Percentiles rank a stretch among this genome's conserved stretches.
These are phyloP conservation scores for Ceratocystis albifundus DNA, from an alignment of 2,329 filamentous ascomycete genomes.

Conservation along the genomic window DNA sequence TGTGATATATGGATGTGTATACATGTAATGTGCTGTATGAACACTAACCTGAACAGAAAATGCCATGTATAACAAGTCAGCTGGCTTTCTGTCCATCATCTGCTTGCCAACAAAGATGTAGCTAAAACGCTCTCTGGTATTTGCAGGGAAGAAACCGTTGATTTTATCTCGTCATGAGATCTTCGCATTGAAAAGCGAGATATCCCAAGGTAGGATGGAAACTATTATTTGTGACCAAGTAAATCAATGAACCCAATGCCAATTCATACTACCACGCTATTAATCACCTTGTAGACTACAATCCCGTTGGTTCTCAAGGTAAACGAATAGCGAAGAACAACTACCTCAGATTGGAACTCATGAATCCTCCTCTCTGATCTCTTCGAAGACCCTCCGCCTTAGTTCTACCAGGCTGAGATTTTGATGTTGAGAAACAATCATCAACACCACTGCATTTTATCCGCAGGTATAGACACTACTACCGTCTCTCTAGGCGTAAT, in stretches of 20 bases:
- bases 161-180: no score
- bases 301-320: slow-evolving; percentile 68
- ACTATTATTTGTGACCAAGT: not conserved
- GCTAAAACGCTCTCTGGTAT: not conserved
- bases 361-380: slow-evolving; percentile 44
- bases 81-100: no score
- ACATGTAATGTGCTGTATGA: not conserved
- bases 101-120: not conserved
- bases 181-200: no score
- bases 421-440: slow-evolving; percentile 72
- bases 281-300: slow-evolving; percentile 23
- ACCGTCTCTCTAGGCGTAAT: not conserved
- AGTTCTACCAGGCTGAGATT: slow-evolving; percentile 56
- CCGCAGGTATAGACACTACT: not conserved
- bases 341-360: slow-evolving; percentile 33
- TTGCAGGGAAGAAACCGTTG: not conserved
- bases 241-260: not conserved
- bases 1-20: slow-evolving; percentile 12
- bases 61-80: no score
- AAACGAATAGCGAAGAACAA: slow-evolving; percentile 87
- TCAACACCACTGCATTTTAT: not conserved
- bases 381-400: slow-evolving; percentile 71
- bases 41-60: not conserved
- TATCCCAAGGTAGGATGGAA: no score
- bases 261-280: slow-evolving; percentile 13